A percentile compares a stretch with the other conserved stretches of the same genome.
Evolutionary conservation across 345 rosid species (phyloP).

Genomic region (Pistacia atlantica): DNA sequence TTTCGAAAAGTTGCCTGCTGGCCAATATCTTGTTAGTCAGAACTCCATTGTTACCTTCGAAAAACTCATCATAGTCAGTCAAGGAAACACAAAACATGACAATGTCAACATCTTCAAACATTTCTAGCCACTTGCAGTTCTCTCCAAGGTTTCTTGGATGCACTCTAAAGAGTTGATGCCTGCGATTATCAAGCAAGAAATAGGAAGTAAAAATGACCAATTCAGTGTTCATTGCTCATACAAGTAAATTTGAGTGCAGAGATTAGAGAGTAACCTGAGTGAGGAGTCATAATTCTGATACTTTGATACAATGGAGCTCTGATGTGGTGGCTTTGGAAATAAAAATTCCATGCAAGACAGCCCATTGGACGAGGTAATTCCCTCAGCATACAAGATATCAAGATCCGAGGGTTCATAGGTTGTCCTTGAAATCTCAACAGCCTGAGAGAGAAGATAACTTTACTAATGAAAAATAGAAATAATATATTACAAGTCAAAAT

Average conservation of each 20-base stretch:
- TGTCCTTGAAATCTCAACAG: slow-evolving; percentile 69
- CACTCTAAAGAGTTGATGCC: slow-evolving; percentile 42
- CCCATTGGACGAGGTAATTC: slow-evolving; percentile 64
- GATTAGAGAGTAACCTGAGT: slow-evolving; percentile 47
- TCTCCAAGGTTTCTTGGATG: slow-evolving; percentile 73
- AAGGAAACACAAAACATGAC: too few relatives aligned
- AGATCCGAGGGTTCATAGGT: slow-evolving; percentile 76
- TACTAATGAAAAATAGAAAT: not conserved
- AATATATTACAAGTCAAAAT: not conserved
- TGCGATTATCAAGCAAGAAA: slow-evolving; percentile 7
- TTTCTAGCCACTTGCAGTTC: slow-evolving; percentile 77
- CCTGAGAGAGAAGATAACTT: slow-evolving; percentile 43
- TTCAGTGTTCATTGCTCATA: not conserved
- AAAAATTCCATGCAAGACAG: slow-evolving; percentile 78
- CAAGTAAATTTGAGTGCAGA: not conserved
- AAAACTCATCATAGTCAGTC: slow-evolving; percentile 47
- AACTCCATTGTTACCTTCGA: slow-evolving; percentile 51
- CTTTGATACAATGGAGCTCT: slow-evolving; percentile 19
- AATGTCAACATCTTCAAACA: slow-evolving; percentile 81
- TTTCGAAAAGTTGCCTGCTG: slow-evolving; percentile 68
- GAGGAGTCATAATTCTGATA: slow-evolving; percentile 44
- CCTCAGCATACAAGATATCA: slow-evolving; percentile 87
- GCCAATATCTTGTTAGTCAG: slow-evolving; percentile 72
- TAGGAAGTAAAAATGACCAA: not conserved
- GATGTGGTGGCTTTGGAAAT: slow-evolving; percentile 46